Base-by-base conservation (phyloP, 139 green algal species). In the Zygnema cylindricum region DNA sequence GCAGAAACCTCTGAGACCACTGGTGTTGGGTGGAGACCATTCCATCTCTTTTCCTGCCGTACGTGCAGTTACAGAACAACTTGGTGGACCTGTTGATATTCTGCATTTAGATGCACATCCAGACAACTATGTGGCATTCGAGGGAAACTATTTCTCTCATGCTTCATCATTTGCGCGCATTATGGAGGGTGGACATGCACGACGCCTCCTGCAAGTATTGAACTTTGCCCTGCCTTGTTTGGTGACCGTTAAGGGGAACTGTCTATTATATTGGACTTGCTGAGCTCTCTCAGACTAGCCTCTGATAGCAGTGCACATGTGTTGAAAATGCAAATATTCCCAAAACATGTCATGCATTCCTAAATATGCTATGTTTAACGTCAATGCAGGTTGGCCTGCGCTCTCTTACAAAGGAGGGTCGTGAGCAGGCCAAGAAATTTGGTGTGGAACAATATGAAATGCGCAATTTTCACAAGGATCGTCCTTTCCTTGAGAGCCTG, bases 361-460 rank as follows among this genome's bases (percentile, higher is more conserved):
- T n/a, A n/a, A n/a, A n/a, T n/a, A n/a, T n/a, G n/a, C n/a, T n/a
- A n/a, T n/a, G n/a, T n/a, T n/a, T n/a, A n/a, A n/a, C n/a, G n/a
- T n/a, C 0, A 22, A 38, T 42, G 38, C 1, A 88, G 82, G 82
- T 88, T 55, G 83, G 83, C 3, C 57, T 88, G 30, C 83, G 83
- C 0, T 88, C 63, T 21, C 81, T 84, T 63, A 88, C 54, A 32
- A 3, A 84, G 63, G 86, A 91, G 63, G 86, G 86, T 0, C 86
- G 86, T 32, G 86, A 7, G 36, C 82, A 90, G 55, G 86, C 39
- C 49, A 82, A 38, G 38, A 69, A 54, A 21, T 91, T 90, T 57
- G 81, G 81, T 36, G 86, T 86, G 40, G 81, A 89, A 42, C 81
- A 89, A 78, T 89, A 77, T 41, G 86, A 91, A 78, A 91, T 91